phyloP scores from a whole-genome alignment of 352 stramenopile genomes.

The Phytophthora macrochlamydospora region DNA sequence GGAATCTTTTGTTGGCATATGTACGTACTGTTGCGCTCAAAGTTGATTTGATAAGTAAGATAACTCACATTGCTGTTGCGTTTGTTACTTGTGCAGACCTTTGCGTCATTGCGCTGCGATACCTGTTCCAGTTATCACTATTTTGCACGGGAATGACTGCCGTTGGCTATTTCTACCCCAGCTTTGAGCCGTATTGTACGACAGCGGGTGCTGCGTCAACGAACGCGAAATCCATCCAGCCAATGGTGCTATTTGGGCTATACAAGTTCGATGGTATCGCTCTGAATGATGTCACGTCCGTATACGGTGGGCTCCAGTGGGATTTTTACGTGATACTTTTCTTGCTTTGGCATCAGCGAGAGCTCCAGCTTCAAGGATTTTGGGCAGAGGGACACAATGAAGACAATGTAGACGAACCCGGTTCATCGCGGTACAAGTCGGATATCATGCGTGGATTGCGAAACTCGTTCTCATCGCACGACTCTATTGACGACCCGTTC shows the following conservation, averaged over 20 bases:
- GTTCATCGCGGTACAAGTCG: conserved; percentile 46
- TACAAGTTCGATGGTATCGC: conserved; percentile 87
- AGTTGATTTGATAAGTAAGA: neutral
- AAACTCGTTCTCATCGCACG: conserved; percentile 64
- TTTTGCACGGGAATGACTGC: conserved; percentile 76
- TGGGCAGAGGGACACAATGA: conserved; percentile 51
- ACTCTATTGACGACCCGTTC: conserved; percentile 83
- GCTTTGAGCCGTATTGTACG: conserved; percentile 78
- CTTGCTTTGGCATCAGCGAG: conserved; percentile 80
- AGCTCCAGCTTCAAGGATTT: conserved; percentile 80
- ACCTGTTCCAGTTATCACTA: conserved; percentile 83
- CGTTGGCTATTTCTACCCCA: conserved; percentile 71
- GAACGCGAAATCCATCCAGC: conserved; percentile 73
- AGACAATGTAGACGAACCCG: conserved; percentile 27
- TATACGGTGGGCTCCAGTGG: conserved; percentile 82
- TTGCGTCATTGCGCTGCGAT: conserved; percentile 62
- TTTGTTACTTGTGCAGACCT: conserved; percentile 39
- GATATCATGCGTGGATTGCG: conserved; percentile 47
- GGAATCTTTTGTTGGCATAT: conserved; percentile 83
- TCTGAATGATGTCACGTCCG: conserved; percentile 52
- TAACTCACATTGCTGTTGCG: conserved; percentile 1
- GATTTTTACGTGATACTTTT: conserved; percentile 83
- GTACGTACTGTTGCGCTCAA: conserved; percentile 43
- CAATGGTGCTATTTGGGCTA: conserved; percentile 78
- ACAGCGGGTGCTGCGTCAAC: conserved; percentile 33